phyloP scores from a whole-genome alignment of 371 early-diverging fungal genomes.

The Nematocida displodere region DNA sequence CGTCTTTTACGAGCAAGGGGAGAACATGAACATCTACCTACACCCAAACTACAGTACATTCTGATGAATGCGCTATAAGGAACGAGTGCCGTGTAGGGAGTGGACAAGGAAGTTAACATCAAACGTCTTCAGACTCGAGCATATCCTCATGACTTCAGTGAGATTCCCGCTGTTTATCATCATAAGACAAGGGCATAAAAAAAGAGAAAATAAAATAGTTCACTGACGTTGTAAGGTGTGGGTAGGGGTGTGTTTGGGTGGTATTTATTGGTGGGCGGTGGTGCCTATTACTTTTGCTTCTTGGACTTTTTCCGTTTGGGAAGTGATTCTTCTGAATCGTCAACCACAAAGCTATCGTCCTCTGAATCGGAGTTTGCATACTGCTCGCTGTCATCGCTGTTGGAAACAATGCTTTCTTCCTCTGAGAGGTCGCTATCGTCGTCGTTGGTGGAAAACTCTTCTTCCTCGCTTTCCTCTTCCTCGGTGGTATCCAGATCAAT shows the following conservation, averaged over 20 bases:
- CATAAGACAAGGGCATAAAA: conserved; percentile 40
- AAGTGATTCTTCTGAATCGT: conserved; percentile 36
- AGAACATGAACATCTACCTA: conserved; percentile 52
- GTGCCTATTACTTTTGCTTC: no score
- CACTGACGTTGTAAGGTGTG: not conserved
- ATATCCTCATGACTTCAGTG: conserved; percentile 40
- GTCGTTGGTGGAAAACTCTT: conserved; percentile 17
- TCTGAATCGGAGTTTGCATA: conserved; percentile 26
- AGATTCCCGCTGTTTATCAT: conserved; percentile 53
- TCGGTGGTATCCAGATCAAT: conserved; percentile 28
- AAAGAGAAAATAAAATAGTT: not conserved
- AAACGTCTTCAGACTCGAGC: conserved; percentile 38
- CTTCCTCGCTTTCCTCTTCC: conserved; percentile 15
- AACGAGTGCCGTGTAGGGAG: no score
- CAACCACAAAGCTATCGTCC: conserved; percentile 49
- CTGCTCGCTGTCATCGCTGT: conserved; percentile 44
- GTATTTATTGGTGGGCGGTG: not conserved
- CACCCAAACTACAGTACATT: conserved; percentile 64
- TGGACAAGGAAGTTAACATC: not conserved
- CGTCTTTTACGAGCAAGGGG: conserved; percentile 61
- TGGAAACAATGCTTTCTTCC: conserved; percentile 35
- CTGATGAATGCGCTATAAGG: no score
- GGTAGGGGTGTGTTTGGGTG: not conserved
- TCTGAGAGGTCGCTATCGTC: conserved; percentile 34
- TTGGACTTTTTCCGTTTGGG: conserved; percentile 47